Conservation (phyloP, 768 basidiomycete genomes). For the Strobilomyces dryophilus region DNA sequence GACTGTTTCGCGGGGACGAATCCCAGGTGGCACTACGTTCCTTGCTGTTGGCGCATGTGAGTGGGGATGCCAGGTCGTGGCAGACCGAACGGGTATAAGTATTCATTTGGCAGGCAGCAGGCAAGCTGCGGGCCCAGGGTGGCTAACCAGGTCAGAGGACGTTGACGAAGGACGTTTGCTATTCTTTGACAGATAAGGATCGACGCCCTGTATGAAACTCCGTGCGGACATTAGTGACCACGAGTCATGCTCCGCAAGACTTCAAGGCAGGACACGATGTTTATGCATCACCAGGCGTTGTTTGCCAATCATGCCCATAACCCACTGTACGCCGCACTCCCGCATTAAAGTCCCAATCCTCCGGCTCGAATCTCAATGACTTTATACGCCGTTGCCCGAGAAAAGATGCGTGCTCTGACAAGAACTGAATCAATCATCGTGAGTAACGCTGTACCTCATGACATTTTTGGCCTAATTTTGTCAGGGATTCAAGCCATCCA, state of each 20-base stretch:
- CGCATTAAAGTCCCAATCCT: background rate
- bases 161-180: conserved; percentile 14
- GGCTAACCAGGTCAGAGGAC: conserved; percentile 15
- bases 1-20: conserved; percentile 22
- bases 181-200: conserved; percentile 3
- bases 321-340: conserved; percentile 2
- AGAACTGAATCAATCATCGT: conserved; percentile 4
- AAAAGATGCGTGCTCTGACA: conserved; percentile 3
- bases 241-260: background rate
- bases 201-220: background rate
- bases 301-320: conserved; percentile 8
- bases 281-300: conserved; percentile 6
- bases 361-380: background rate
- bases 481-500: conserved; percentile 3
- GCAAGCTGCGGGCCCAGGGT: conserved; percentile 14
- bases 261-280: background rate
- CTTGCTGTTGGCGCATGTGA: conserved; percentile 19
- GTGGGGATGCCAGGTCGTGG: conserved; percentile 15
- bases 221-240: conserved; percentile 8
- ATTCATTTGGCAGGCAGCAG: conserved; percentile 21
- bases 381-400: conserved; percentile 1
- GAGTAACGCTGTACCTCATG: background rate
- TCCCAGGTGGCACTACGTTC: conserved; percentile 27
- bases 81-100: conserved; percentile 24
- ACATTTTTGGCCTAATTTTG: background rate